A percentile compares a stretch with the other conserved stretches of the same genome.
These are phyloP conservation scores for Onygenales sp. DNA, from an alignment of 2,329 filamentous ascomycete species.

Conservation along the genomic window DNA sequence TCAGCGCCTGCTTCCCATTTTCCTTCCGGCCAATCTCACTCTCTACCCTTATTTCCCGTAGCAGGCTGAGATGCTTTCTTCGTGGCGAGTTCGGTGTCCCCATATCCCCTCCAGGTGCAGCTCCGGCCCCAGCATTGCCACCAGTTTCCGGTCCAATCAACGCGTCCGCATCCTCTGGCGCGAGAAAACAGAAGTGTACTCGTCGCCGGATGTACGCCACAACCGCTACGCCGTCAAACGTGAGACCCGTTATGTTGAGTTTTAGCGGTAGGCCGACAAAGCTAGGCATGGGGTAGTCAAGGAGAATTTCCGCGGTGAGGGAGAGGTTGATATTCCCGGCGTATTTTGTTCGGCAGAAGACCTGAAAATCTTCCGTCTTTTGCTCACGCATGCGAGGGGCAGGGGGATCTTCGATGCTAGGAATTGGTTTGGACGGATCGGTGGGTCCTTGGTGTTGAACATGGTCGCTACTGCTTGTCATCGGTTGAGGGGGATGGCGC, in stretches of 20 bases:
- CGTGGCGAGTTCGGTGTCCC: conserved; percentile 18
- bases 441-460: conserved; percentile 6
- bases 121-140: conserved; percentile 5
- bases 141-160: conserved; percentile 43
- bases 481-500: conserved; percentile 15
- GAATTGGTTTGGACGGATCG: conserved; percentile 1
- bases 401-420: conserved; percentile 12
- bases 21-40: conserved; percentile 94
- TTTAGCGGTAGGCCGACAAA: conserved; percentile 94
- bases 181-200: conserved; percentile 89
- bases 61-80: conserved; percentile 57
- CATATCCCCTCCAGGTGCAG: conserved; percentile 10
- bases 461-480: conserved; percentile 2
- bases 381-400: conserved; percentile 57
- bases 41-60: conserved; percentile 91
- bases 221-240: conserved; percentile 90
- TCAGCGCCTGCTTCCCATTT: conserved; percentile 84
- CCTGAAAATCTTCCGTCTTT: conserved; percentile 77
- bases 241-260: conserved; percentile 86
- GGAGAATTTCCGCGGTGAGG: conserved; percentile 85
- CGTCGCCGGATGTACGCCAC: conserved; percentile 81
- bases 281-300: conserved; percentile 97
- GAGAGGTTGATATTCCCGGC: conserved; percentile 78
- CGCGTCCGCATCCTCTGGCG: conserved; percentile 78
- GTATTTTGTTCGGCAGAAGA: conserved; percentile 85